Conservation (phyloP, 441 rosid genomes). For the Macaranga tanarius region DNA sequence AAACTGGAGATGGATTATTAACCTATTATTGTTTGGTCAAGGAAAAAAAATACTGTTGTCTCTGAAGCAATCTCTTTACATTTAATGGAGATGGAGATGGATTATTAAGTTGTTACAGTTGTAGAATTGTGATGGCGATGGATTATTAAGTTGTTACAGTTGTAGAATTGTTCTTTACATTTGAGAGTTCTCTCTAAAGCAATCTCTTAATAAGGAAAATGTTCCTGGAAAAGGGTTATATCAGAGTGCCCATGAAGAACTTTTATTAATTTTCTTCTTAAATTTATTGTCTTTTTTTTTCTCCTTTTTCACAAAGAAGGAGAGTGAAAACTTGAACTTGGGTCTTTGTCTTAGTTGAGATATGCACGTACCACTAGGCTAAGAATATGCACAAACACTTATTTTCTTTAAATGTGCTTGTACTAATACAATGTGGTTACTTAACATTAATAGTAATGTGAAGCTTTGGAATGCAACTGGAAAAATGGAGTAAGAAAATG, state of each 20-base stretch:
- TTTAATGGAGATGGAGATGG: no score
- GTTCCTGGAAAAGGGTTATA: neutral
- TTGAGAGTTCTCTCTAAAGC: no score
- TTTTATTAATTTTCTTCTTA: neutral
- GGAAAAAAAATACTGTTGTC: no score
- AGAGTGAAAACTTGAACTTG: neutral
- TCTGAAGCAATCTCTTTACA: no score
- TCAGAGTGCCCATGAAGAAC: neutral
- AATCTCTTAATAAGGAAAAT: neutral
- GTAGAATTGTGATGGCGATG: no score
- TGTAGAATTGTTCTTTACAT: no score
- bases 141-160: no score
- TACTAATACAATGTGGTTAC: neutral
- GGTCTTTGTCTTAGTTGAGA: neutral
- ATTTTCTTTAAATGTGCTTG: neutral
- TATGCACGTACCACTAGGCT: neutral
- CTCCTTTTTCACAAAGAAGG: neutral
- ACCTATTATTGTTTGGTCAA: no score
- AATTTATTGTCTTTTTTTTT: no score
- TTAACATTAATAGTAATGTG: neutral
- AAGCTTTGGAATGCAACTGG: neutral
- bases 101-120: no score
- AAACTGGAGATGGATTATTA: no score
- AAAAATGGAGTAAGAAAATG: neutral
- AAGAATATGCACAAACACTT: neutral